These are phyloP conservation scores for Lentinula aciculospora DNA, from an alignment of 768 basidiomycete genomes.

Conservation along the genomic window DNA sequence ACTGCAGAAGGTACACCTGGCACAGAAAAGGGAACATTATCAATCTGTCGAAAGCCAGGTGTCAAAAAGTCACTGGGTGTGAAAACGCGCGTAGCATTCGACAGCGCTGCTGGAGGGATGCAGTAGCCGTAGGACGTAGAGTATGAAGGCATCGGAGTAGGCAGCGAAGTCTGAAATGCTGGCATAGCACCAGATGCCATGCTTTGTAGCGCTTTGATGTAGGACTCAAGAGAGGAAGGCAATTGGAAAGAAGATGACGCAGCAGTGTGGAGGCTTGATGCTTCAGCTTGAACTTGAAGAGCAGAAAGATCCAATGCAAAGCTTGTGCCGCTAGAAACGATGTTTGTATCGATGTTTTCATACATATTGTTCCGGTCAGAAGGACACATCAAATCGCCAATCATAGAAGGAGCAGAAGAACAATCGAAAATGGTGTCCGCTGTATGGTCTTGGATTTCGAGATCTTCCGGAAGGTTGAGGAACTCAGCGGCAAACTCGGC, in stretches of 20 bases:
- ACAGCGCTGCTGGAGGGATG: neutral
- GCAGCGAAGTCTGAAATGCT: neutral
- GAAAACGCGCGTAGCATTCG: neutral
- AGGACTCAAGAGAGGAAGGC: neutral
- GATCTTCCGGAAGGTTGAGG: neutral
- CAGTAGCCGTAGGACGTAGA: neutral
- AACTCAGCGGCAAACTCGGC: conserved; percentile 1
- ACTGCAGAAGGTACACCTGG: neutral
- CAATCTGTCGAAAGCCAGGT: neutral
- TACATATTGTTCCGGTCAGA: conserved; percentile 2
- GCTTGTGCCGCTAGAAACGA: neutral
- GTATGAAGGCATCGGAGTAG: neutral
- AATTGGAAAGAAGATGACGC: neutral
- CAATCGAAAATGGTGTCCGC: neutral
- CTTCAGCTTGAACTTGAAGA: neutral
- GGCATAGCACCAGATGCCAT: neutral
- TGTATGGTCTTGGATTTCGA: neutral
- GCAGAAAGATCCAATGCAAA: neutral
- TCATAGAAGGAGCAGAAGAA: neutral
- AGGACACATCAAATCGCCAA: neutral
- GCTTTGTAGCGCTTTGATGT: neutral
- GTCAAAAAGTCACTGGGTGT: neutral
- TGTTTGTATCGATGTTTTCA: neutral
- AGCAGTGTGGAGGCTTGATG: too few relatives aligned
- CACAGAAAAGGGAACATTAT: neutral